Evolutionary conservation across 108 stramenopile genomes (phyloP).

Genomic region (Cyclostephanos invisitatus): DNA sequence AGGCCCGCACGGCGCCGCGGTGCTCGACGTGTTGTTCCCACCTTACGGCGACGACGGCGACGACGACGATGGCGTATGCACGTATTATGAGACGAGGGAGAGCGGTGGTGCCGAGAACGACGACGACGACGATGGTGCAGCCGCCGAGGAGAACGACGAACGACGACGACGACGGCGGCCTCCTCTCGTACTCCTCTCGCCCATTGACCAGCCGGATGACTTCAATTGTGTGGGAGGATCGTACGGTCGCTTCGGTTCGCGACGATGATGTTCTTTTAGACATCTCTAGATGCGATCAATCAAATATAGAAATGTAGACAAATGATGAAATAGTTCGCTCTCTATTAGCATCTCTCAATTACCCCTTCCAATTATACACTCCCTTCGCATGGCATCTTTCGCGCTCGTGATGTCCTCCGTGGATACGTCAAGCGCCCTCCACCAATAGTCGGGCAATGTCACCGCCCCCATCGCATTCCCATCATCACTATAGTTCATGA

Average conservation of each 20-base stretch:
- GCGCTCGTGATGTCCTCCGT: slow-evolving; percentile 27
- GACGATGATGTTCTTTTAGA: slow-evolving; percentile 16
- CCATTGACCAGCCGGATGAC: slow-evolving; percentile 78
- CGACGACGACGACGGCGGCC: slow-evolving; percentile 46
- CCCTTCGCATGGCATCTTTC: slow-evolving; percentile 8
- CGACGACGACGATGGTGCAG: neutral
- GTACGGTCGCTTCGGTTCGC: slow-evolving; percentile 62
- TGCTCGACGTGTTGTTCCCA: slow-evolving; percentile 92
- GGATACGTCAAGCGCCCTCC: slow-evolving; percentile 35
- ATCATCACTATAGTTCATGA: neutral
- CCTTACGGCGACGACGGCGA: slow-evolving; percentile 91
- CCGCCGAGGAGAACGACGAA: neutral
- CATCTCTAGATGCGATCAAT: too few relatives aligned
- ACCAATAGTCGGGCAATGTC: slow-evolving; percentile 31
- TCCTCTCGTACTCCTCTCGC: slow-evolving; percentile 23
- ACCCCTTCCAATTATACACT: neutral
- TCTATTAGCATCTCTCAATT: neutral
- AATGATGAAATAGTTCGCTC: too few relatives aligned
- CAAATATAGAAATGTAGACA: neutral
- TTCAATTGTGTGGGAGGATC: slow-evolving; percentile 81
- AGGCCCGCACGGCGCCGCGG: slow-evolving; percentile 85
- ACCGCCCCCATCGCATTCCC: neutral
- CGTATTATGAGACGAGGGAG: slow-evolving; percentile 77
- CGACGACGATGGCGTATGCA: slow-evolving; percentile 82
- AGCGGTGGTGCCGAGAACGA: slow-evolving; percentile 10